Conservation (phyloP, 192 early-diverging fungal species). For the Coemansia sp. region DNA sequence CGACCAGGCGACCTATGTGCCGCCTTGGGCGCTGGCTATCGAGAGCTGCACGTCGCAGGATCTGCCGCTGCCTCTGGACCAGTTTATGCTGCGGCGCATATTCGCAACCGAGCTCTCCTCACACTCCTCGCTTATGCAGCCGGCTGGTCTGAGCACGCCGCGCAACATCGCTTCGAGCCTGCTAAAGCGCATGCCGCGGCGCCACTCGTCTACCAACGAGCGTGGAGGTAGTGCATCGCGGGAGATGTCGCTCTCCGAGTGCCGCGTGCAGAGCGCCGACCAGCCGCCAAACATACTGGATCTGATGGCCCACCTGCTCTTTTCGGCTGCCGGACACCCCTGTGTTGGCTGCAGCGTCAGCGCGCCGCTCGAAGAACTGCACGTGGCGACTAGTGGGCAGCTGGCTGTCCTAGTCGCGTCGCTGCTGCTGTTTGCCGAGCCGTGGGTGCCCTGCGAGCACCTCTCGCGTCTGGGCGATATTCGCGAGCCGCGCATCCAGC, state of each 20-base stretch:
- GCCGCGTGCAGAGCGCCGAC: constrained; percentile 16
- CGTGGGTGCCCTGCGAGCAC: constrained; percentile 48
- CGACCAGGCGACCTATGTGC: constrained; percentile 1
- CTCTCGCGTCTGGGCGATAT: constrained; percentile 38
- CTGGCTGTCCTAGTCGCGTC: constrained; percentile 39
- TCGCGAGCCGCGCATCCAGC: constrained; percentile 35
- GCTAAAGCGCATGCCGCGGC: constrained; percentile 47
- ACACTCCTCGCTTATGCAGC: constrained; percentile 17
- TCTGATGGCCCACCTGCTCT: constrained; percentile 38
- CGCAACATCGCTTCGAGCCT: constrained; percentile 31
- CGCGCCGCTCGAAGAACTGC: constrained; percentile 29
- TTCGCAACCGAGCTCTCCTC: constrained; percentile 42
- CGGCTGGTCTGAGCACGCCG: constrained; percentile 3
- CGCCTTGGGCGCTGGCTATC: constrained; percentile 19
- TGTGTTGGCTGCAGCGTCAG: constrained; percentile 40
- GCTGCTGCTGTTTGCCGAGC: constrained; percentile 40
- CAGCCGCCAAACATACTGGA: constrained; percentile 33
- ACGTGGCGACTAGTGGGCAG: constrained; percentile 40
- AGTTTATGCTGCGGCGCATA: constrained; percentile 46
- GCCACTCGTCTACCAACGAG: constrained; percentile 15
- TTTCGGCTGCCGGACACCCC: constrained; percentile 27
- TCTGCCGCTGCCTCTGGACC: constrained; percentile 39
- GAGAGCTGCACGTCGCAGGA: constrained; percentile 19
- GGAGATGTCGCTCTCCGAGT: constrained; percentile 28
- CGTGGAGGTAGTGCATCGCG: constrained; percentile 6